Evolutionary conservation across 352 stramenopile genomes (phyloP).

Genomic region (Globisporangium radiosum): DNA sequence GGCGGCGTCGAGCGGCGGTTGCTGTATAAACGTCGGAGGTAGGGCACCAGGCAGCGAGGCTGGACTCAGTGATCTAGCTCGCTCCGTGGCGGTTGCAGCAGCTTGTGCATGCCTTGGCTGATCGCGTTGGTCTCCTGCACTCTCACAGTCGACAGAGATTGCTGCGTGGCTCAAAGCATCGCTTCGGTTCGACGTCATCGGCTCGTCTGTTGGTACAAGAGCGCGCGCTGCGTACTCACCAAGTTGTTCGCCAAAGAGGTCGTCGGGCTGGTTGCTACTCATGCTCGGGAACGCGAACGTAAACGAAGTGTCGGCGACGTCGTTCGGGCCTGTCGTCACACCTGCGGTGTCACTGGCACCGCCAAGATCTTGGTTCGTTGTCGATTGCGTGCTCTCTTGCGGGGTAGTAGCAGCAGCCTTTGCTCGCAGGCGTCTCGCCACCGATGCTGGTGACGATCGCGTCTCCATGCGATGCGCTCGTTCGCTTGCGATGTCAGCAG

Average conservation of each 20-base stretch:
- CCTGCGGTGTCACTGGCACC: slow-evolving; percentile 11
- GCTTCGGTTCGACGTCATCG: neutral
- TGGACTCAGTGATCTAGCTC: neutral
- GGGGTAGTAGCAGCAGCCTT: too few species aligned
- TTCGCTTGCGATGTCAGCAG: too few species aligned
- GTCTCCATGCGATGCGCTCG: too few species aligned
- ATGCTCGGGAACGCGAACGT: slow-evolving; percentile 19
- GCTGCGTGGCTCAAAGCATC: neutral
- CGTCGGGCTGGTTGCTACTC: slow-evolving; percentile 1
- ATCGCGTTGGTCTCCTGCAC: too few species aligned
- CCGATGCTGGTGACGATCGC: too few species aligned
- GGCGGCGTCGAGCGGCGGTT: neutral
- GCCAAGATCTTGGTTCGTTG: too few species aligned
- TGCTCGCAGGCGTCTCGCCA: too few species aligned
- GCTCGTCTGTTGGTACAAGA: neutral
- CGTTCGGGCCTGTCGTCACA: slow-evolving; percentile 1
- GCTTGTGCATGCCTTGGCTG: too few species aligned
- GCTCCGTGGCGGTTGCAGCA: neutral
- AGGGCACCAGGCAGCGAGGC: too few species aligned
- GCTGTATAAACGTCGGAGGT: neutral
- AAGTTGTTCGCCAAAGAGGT: neutral
- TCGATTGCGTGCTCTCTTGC: too few species aligned
- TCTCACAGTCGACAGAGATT: neutral
- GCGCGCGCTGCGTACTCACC: neutral
- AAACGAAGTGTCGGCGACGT: slow-evolving; percentile 16